Percentiles rank a stretch among this genome's conserved stretches.
Conservation (phyloP, 2,329 filamentous ascomycete species). For the Fusarium neocosmosporiellum region DNA sequence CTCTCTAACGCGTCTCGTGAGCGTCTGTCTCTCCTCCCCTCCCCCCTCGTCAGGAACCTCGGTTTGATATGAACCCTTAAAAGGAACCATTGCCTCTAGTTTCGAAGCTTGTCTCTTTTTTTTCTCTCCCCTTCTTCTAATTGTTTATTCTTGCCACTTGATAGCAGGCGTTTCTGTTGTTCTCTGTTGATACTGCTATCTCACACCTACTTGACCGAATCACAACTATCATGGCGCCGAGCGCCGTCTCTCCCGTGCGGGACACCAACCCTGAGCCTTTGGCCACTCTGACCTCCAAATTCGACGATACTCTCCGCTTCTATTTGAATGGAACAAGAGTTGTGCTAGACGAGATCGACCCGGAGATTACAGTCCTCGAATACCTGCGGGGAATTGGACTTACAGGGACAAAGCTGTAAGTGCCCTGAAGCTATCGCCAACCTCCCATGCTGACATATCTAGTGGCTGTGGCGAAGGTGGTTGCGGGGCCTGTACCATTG, state of each 20-base stretch:
- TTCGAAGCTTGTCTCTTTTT: not conserved
- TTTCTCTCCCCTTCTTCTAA: not conserved
- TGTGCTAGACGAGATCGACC: conserved; percentile 86
- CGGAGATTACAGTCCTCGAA: conserved; percentile 90
- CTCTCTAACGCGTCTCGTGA: conserved; percentile 37
- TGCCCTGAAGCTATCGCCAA: conserved; percentile 31
- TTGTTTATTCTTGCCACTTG: not conserved
- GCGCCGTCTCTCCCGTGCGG: conserved; percentile 62
- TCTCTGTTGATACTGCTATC: not conserved
- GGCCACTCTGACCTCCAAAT: conserved; percentile 73
- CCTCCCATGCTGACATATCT: conserved; percentile 13
- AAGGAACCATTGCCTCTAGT: conserved; percentile 16
- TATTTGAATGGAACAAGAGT: conserved; percentile 96
- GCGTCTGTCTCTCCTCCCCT: not conserved
- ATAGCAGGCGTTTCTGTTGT: not conserved
- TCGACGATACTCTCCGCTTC: conserved; percentile 90
- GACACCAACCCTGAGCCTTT: conserved; percentile 49
- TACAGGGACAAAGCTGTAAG: conserved; percentile 89
- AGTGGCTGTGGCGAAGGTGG: conserved; percentile 94
- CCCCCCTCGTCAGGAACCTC: conserved; percentile 19
- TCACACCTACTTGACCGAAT: not conserved
- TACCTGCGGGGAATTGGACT: conserved; percentile 93
- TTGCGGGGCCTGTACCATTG: conserved; percentile 95
- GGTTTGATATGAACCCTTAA: conserved; percentile 36
- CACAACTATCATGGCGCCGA: conserved; percentile 63